Base-by-base conservation (phyloP, 257 asterid genomes). In the Ligustrum vulgare region DNA sequence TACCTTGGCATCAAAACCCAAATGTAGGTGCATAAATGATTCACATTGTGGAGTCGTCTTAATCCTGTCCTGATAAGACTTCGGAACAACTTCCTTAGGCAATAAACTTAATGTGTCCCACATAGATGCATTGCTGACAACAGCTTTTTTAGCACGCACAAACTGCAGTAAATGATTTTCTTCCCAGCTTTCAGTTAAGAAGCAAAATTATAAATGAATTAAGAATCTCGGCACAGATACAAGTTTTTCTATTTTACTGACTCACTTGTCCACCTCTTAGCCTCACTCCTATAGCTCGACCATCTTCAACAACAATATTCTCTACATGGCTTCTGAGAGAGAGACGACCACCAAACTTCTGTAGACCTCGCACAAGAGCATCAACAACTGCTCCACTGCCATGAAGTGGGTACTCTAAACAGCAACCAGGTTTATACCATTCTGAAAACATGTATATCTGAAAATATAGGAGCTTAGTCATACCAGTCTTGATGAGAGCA, bases 1-100 rank as follows among this genome's bases (percentile, higher is more conserved):
- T 79, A 94, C 97, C 96, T 87, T 78, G 39, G 92, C 90, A 80
- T 90, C 93, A 71, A 94, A 92, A 11, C 98, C 98, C 84, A 94
- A 82, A 86, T 94, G 98, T n/a, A 94, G 86, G 87, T 94, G 98
- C 98, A 92, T 92, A 86, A 94, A 94, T 20, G 98, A 94, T 84
- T 92, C 98, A 70, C 98, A 94, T 72, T 94, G 97, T 69, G 96
- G 96, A 70, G 98, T 94, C 12, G 2, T 79, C 71, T 90, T 63
- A 22, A 90, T 78, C 82, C 85, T 84, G 67, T 89, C 92, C 77
- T 78, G 89, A 68, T 86, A 92, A 73, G 90, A 72, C 79, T 82
- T 87, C 18, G 98, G 98, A 70, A 90, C 70, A 37, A 71, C 86
- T 82, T 90, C 95, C 83, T 79, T 78, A 2, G 98, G 96, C 85